These are phyloP conservation scores for Sporisorium exsertum DNA, from an alignment of 1,284 basidiomycete species.

Conservation along the genomic window DNA sequence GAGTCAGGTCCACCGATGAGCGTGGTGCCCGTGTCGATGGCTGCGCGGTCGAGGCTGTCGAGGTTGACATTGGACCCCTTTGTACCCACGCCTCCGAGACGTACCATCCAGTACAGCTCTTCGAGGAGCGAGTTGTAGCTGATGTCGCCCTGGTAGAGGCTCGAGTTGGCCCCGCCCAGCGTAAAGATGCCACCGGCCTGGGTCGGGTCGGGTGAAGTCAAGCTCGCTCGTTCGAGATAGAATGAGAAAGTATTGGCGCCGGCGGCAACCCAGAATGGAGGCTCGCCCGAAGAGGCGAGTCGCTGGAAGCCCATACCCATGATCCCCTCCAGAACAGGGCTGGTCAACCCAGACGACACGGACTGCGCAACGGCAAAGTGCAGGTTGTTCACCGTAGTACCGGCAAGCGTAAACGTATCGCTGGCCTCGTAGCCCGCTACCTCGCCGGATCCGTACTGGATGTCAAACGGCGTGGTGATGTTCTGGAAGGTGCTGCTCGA, in stretches of 20 bases:
- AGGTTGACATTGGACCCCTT: slow-evolving; percentile 28
- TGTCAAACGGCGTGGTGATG: slow-evolving; percentile 33
- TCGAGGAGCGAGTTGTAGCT: slow-evolving; percentile 49
- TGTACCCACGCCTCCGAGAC: slow-evolving; percentile 46
- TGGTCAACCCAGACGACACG: slow-evolving; percentile 34
- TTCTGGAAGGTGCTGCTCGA: slow-evolving; percentile 40
- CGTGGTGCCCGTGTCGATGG: slow-evolving; percentile 67
- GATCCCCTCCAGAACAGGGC: slow-evolving; percentile 46
- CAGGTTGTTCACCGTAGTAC: slow-evolving; percentile 37
- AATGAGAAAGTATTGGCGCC: slow-evolving; percentile 51
- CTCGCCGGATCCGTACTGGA: slow-evolving; percentile 50
- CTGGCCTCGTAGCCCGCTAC: slow-evolving; percentile 45
- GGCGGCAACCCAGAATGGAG: slow-evolving; percentile 51
- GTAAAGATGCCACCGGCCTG: slow-evolving; percentile 58
- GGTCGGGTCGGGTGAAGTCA: slow-evolving; percentile 11
- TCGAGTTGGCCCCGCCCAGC: slow-evolving; percentile 54
- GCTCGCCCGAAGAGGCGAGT: slow-evolving; percentile 31
- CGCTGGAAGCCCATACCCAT: slow-evolving; percentile 58
- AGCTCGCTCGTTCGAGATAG: slow-evolving; percentile 48
- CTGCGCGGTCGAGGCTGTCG: slow-evolving; percentile 31
- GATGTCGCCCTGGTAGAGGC: slow-evolving; percentile 54
- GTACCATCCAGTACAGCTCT: slow-evolving; percentile 57
- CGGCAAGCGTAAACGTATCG: slow-evolving; percentile 44
- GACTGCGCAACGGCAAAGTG: slow-evolving; percentile 57
- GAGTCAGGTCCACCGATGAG: slow-evolving; percentile 62